Conservation (phyloP, 2,329 filamentous ascomycete species). For the Neocucurbitaria cava region DNA sequence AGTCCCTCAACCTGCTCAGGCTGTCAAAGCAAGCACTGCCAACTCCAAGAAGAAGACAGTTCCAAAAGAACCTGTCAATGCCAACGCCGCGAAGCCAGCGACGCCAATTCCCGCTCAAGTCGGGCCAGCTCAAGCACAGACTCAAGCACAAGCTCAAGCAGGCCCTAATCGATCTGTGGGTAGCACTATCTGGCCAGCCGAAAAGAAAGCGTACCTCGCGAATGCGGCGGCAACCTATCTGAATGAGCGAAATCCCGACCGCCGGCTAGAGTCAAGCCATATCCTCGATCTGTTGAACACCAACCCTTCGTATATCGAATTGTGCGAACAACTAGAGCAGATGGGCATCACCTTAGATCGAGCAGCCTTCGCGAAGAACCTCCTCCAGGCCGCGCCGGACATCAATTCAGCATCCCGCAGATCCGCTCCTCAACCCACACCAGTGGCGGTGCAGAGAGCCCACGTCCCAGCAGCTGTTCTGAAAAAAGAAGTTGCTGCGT, state of each 20-base stretch:
- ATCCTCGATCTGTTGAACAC: slow-evolving; percentile 57
- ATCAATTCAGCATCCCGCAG: slow-evolving; percentile 41
- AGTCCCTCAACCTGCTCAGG: slow-evolving; percentile 12
- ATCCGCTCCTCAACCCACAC: slow-evolving; percentile 14
- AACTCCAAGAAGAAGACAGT: slow-evolving; percentile 32
- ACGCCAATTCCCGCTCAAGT: slow-evolving; percentile 8
- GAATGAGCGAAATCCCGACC: slow-evolving; percentile 51
- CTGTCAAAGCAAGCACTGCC: slow-evolving; percentile 14
- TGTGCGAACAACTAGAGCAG: slow-evolving; percentile 62
- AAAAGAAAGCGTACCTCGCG: slow-evolving; percentile 60
- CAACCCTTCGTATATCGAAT: slow-evolving; percentile 63
- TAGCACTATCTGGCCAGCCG: slow-evolving; percentile 59
- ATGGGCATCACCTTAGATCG: slow-evolving; percentile 60
- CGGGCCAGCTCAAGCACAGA: slow-evolving; percentile 4
- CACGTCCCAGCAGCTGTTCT: slow-evolving; percentile 30
- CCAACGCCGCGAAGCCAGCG: slow-evolving; percentile 7
- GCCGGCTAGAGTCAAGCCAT: slow-evolving; percentile 47
- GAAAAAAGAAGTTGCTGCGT: slow-evolving; percentile 23
- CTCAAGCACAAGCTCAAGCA: slow-evolving; percentile 5
- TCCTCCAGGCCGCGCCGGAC: slow-evolving; percentile 57
- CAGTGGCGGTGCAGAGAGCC: slow-evolving; percentile 14
- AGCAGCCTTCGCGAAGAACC: slow-evolving; percentile 59
- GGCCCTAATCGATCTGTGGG: slow-evolving; percentile 17
- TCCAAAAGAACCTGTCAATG: slow-evolving; percentile 18
- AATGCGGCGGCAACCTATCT: slow-evolving; percentile 58